Conservation (phyloP, 805 yeast genomes). For the Teunomyces atbi region DNA sequence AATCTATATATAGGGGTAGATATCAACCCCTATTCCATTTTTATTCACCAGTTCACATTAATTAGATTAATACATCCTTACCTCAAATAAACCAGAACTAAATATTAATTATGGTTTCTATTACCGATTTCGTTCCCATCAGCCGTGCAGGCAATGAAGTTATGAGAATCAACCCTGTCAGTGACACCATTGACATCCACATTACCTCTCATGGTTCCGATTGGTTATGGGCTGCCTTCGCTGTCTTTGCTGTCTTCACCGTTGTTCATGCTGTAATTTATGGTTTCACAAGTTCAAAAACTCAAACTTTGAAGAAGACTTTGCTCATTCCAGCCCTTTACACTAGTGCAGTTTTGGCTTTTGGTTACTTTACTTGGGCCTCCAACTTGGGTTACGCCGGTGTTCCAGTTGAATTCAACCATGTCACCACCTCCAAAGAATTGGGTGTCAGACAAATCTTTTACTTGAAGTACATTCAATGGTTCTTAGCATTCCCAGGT, state of each 20-base stretch:
- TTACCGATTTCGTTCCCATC: conserved; percentile 5
- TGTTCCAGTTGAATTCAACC: conserved; percentile 47
- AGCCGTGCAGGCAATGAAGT: conserved; percentile 32
- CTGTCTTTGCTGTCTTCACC: conserved; percentile 43
- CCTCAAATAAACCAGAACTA: not conserved
- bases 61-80: not conserved
- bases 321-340: conserved; percentile 43
- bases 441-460: conserved; percentile 49
- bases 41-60: not conserved
- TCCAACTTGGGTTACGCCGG: conserved; percentile 57
- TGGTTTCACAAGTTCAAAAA: conserved; percentile 17
- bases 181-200: conserved; percentile 44
- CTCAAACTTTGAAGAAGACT: conserved; percentile 27
- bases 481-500: conserved; percentile 55
- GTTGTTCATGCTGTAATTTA: conserved; percentile 23
- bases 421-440: conserved; percentile 33
- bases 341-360: conserved; percentile 42
- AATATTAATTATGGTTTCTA: conserved; percentile 2
- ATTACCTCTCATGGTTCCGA: conserved; percentile 59
- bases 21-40: not conserved
- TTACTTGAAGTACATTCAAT: conserved; percentile 55
- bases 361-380: conserved; percentile 54
- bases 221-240: conserved; percentile 66
- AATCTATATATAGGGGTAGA: conserved; percentile 5
- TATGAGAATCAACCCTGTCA: conserved; percentile 40